Evolutionary conservation across 1,139 yeast species (phyloP).

Genomic region (Diutina catenulata): DNA sequence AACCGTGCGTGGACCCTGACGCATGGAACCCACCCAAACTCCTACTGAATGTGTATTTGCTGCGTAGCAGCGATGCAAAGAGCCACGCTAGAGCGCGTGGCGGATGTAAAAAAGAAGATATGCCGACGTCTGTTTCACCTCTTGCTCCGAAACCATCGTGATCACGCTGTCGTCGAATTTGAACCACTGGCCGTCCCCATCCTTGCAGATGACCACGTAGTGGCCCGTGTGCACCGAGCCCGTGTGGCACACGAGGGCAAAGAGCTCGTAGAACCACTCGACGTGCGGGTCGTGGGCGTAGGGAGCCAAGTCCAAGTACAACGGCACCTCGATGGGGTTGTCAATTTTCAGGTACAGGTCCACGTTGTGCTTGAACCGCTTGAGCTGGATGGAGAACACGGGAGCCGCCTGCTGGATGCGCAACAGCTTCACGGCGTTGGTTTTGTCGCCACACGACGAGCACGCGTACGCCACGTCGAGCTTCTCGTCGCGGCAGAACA

Average conservation of each 20-base stretch:
- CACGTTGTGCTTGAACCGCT: constrained; percentile 71
- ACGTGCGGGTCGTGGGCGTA: constrained; percentile 34
- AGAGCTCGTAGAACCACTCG: constrained; percentile 52
- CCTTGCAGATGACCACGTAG: constrained; percentile 70
- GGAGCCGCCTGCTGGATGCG: constrained; percentile 61
- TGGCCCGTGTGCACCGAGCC: constrained; percentile 96
- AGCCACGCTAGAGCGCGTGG: not conserved
- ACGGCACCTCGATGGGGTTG: constrained; percentile 59
- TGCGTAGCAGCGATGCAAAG: not conserved
- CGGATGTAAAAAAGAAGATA: constrained; percentile 65
- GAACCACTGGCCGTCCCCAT: constrained; percentile 68
- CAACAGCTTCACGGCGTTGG: constrained; percentile 61
- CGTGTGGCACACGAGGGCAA: constrained; percentile 77
- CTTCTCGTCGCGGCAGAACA: constrained; percentile 67
- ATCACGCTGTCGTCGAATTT: constrained; percentile 85
- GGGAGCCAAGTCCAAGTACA: constrained; percentile 55
- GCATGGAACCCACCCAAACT: too few species aligned
- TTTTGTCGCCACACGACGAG: constrained; percentile 44
- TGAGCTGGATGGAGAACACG: constrained; percentile 73
- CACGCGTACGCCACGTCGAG: constrained; percentile 70
- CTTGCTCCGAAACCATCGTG: constrained; percentile 49
- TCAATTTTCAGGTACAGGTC: constrained; percentile 66
- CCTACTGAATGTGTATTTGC: not conserved
- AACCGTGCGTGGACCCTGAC: too few species aligned
- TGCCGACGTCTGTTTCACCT: constrained; percentile 61